phyloP scores from a whole-genome alignment of 2,329 filamentous ascomycete species.

The Neodidymelliopsis sp. region DNA sequence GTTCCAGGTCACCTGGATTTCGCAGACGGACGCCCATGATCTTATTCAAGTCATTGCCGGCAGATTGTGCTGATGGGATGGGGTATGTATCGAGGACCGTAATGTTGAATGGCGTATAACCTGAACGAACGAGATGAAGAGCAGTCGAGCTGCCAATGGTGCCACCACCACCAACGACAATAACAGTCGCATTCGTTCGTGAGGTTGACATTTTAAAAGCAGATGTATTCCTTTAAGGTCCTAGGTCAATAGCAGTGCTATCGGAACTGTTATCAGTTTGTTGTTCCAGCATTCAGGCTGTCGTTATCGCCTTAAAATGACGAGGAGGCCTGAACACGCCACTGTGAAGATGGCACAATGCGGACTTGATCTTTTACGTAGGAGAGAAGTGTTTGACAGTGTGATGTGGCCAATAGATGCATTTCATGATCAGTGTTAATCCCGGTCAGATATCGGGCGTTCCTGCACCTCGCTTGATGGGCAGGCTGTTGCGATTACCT shows the following conservation, averaged over 20 bases:
- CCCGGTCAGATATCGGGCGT: conserved; percentile 9
- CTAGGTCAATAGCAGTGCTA: conserved; percentile 7
- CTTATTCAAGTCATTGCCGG: conserved; percentile 61
- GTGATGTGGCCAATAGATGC: conserved; percentile 1
- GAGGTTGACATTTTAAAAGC: conserved; percentile 23
- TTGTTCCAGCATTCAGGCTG: conserved; percentile 2
- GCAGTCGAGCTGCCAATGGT: conserved; percentile 63
- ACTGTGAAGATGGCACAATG: conserved; percentile 19
- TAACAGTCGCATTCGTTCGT: conserved; percentile 32
- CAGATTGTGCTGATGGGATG: conserved; percentile 57
- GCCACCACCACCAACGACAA: conserved; percentile 60
- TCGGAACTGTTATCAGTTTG: conserved; percentile 17
- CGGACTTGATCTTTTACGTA: conserved; percentile 12
- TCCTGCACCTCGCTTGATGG: conserved; percentile 17
- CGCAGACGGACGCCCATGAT: conserved; percentile 52
- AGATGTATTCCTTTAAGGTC: not conserved
- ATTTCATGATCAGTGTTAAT: not conserved
- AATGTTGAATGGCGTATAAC: conserved; percentile 56
- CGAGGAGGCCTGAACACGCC: conserved; percentile 24
- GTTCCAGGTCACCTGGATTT: conserved; percentile 50
- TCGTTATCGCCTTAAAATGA: conserved; percentile 19
- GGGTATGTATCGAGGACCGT: conserved; percentile 58
- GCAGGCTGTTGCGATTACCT: conserved; percentile 20
- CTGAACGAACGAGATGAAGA: conserved; percentile 58
- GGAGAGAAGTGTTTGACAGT: conserved; percentile 3